Percentiles rank a stretch among this genome's conserved stretches.
phyloP scores from a whole-genome alignment of 2,329 filamentous ascomycete species.

The Neoarthrinium moseri region DNA sequence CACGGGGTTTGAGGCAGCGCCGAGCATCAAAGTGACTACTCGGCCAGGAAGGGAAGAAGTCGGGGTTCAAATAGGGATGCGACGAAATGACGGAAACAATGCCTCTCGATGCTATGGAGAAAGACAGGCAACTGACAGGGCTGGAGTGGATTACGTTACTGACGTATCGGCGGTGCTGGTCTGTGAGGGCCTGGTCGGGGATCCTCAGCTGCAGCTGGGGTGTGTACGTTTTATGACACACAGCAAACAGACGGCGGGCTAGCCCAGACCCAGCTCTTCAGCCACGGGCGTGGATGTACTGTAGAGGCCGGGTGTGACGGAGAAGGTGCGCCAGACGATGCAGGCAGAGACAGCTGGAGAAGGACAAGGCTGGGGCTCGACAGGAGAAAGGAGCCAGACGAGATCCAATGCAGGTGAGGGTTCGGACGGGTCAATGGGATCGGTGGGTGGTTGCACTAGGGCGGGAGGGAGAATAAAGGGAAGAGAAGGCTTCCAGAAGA shows the following conservation, averaged over 20 bases:
- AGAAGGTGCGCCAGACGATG: conserved; percentile 3
- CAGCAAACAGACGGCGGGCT: not conserved
- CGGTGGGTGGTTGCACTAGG: conserved; percentile 3
- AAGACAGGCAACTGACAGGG: conserved; percentile 2
- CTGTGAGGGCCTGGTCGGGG: not conserved
- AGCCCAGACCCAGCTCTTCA: too few relatives aligned
- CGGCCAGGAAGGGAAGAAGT: not conserved
- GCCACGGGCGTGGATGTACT: too few relatives aligned
- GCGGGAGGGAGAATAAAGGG: conserved; percentile 5
- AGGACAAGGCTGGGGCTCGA: conserved; percentile 2
- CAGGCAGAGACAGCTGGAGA: not conserved
- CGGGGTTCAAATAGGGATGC: too few relatives aligned
- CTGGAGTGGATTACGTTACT: conserved; percentile 6
- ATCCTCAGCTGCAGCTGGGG: not conserved
- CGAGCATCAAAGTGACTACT: too few relatives aligned
- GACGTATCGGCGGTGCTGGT: conserved; percentile 7
- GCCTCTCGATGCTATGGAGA: too few relatives aligned
- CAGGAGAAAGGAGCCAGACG: not conserved
- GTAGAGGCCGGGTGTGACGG: too few relatives aligned
- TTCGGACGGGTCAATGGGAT: not conserved
- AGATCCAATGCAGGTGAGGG: not conserved
- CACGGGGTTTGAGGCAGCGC: too few relatives aligned
- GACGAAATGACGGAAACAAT: too few relatives aligned
- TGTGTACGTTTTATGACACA: conserved; percentile 1
- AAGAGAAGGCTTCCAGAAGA: conserved; percentile 6